Evolutionary conservation across 768 basidiomycete species (phyloP).

Genomic region (Mycena epipterygia): DNA sequence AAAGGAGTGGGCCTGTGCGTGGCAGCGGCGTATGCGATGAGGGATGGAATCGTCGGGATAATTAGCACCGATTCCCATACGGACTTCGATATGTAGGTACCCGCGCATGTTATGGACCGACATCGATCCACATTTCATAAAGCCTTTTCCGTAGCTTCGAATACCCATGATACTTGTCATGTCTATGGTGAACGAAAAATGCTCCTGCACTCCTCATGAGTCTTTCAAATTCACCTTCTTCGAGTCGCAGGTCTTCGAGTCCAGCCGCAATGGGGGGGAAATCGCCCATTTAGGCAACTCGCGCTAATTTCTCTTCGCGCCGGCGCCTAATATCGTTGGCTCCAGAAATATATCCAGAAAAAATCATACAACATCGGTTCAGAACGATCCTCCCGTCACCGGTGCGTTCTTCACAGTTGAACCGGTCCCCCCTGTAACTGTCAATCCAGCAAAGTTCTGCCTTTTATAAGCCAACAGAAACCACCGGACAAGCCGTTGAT

Average conservation of each 20-base stretch:
- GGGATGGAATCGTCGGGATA: neutral
- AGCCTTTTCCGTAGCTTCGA: neutral
- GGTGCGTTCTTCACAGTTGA: slow-evolving; percentile 28
- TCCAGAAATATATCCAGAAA: no score
- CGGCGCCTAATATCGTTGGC: no score
- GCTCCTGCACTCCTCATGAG: no score
- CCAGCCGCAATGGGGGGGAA: no score
- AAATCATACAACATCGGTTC: no score
- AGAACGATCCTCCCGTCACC: slow-evolving; percentile 13
- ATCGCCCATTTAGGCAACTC: slow-evolving; percentile 7
- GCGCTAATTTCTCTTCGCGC: no score
- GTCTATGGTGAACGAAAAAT: no score
- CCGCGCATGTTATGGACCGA: neutral
- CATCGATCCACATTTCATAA: slow-evolving; percentile 7
- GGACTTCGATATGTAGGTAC: neutral
- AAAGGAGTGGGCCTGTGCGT: no score
- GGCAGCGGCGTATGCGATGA: no score
- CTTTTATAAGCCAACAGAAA: neutral
- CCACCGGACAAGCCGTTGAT: no score
- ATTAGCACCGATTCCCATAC: neutral
- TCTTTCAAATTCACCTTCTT: no score
- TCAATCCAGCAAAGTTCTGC: slow-evolving; percentile 26
- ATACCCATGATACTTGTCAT: neutral
- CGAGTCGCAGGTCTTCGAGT: no score
- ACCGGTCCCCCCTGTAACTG: slow-evolving; percentile 16